A percentile compares a stretch with the other conserved stretches of the same genome.
phyloP scores from a whole-genome alignment of 2,329 filamentous ascomycete species.

The Periconia digitata region DNA sequence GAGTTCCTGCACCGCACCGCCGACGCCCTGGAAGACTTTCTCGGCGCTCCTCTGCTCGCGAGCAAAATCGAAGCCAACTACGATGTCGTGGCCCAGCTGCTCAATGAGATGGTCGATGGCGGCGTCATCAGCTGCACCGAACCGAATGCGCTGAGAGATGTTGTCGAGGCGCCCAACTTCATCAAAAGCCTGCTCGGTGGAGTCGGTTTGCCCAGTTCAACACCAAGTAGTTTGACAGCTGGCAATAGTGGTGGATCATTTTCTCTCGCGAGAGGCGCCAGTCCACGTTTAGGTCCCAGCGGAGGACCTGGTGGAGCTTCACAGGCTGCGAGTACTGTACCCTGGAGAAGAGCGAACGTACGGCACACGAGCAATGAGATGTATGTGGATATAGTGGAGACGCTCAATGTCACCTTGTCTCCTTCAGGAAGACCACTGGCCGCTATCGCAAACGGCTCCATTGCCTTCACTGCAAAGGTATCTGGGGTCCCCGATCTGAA shows the following conservation, averaged over 20 bases:
- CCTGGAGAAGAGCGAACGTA: conserved; percentile 90
- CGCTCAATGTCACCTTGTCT: conserved; percentile 81
- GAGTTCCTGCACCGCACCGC: conserved; percentile 94
- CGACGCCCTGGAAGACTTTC: conserved; percentile 91
- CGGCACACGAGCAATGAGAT: conserved; percentile 95
- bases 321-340: conserved; percentile 59
- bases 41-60: conserved; percentile 82
- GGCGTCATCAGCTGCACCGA: conserved; percentile 89
- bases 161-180: conserved; percentile 88
- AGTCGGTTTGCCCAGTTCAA: conserved; percentile 70
- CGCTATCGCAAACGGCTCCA: conserved; percentile 86
- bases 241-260: conserved; percentile 30
- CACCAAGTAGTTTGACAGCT: conserved; percentile 30
- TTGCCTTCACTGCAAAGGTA: conserved; percentile 93
- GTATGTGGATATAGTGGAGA: conserved; percentile 94
- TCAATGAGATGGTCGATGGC: conserved; percentile 95
- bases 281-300: conserved; percentile 24
- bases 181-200: conserved; percentile 86
- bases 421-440: conserved; percentile 86
- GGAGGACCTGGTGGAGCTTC: conserved; percentile 12
- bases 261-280: conserved; percentile 22
- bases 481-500: conserved; percentile 92
- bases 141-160: conserved; percentile 85
- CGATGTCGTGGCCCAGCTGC: conserved; percentile 88
- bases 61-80: conserved; percentile 87